These are phyloP conservation scores for Grigorovia jiainica DNA, from an alignment of 805 yeast species.

Conservation along the genomic window DNA sequence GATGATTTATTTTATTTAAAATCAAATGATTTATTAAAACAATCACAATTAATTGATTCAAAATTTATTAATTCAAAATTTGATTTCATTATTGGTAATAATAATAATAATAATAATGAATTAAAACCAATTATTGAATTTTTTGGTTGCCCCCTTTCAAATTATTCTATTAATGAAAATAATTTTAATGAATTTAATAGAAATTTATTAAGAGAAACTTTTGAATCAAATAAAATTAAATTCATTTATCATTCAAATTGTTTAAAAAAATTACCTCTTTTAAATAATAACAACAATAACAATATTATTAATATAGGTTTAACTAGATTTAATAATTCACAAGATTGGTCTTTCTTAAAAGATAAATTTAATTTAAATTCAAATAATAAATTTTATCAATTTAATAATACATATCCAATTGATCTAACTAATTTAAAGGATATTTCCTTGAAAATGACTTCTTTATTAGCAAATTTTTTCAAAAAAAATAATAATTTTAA, in stretches of 20 bases:
- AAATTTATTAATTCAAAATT: conserved; percentile 28
- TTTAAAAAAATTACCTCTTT: neutral
- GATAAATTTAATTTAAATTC: neutral
- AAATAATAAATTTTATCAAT: neutral
- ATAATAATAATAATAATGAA: conserved; percentile 17
- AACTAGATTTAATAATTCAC: neutral
- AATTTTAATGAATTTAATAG: conserved; percentile 48
- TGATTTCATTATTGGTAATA: conserved; percentile 58
- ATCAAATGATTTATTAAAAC: conserved; percentile 33
- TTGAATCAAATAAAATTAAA: conserved; percentile 48
- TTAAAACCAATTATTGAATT: conserved; percentile 54
- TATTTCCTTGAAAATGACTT: conserved; percentile 62
- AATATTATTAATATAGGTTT: neutral
- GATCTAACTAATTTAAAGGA: conserved; percentile 18
- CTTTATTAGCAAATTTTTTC: conserved; percentile 37
- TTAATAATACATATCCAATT: conserved; percentile 4
- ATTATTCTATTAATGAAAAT: conserved; percentile 24
- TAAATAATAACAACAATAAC: neutral
- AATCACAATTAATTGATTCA: conserved; percentile 12
- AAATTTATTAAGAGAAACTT: conserved; percentile 49
- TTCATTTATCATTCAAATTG: conserved; percentile 68
- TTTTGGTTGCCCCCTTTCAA: conserved; percentile 49
- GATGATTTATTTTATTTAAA: conserved; percentile 76
- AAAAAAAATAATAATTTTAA: conserved; percentile 26
- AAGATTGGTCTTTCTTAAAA: neutral